phyloP scores from a whole-genome alignment of 1,284 basidiomycete genomes.

The Spongispora temasekensis region DNA sequence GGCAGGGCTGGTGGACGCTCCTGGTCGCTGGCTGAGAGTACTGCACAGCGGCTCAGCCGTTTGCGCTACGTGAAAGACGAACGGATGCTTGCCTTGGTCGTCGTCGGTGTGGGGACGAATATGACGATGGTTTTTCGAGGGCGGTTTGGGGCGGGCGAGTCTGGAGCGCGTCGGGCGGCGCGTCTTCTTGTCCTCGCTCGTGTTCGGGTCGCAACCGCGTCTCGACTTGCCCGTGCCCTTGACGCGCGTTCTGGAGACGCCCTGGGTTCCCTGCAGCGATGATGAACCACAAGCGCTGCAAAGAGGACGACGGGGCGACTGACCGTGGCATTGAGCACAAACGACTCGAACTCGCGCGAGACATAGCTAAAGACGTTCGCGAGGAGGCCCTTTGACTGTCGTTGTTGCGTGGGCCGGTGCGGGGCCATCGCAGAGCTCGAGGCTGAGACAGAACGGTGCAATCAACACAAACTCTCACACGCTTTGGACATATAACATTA shows the following conservation, averaged over 20 bases:
- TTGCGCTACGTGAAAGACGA: background rate
- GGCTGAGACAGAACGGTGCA: background rate
- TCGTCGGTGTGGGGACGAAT: slow-evolving; percentile 8
- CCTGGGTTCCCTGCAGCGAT: slow-evolving; percentile 16
- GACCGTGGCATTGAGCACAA: slow-evolving; percentile 60
- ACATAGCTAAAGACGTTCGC: slow-evolving; percentile 68
- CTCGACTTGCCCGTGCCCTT: slow-evolving; percentile 10
- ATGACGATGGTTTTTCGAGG: slow-evolving; percentile 17
- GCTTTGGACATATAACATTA: slow-evolving; percentile 9
- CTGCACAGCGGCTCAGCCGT: too few relatives aligned
- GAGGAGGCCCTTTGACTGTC: slow-evolving; percentile 45
- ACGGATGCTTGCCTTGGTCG: slow-evolving; percentile 21
- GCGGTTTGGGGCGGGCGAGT: slow-evolving; percentile 17
- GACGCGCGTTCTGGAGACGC: slow-evolving; percentile 8
- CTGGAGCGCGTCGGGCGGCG: slow-evolving; percentile 15
- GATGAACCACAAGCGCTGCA: slow-evolving; percentile 10
- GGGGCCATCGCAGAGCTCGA: slow-evolving; percentile 16
- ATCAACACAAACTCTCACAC: background rate
- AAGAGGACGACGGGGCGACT: slow-evolving; percentile 8
- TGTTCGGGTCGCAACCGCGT: slow-evolving; percentile 4
- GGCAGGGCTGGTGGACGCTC: slow-evolving; percentile 29
- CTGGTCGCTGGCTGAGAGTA: slow-evolving; percentile 26
- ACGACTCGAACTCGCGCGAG: slow-evolving; percentile 69
- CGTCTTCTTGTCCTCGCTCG: slow-evolving; percentile 17
- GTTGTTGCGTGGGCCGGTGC: slow-evolving; percentile 9